phyloP scores from a whole-genome alignment of 2,329 filamentous ascomycete species.

The Trichoderma afroharzianum region DNA sequence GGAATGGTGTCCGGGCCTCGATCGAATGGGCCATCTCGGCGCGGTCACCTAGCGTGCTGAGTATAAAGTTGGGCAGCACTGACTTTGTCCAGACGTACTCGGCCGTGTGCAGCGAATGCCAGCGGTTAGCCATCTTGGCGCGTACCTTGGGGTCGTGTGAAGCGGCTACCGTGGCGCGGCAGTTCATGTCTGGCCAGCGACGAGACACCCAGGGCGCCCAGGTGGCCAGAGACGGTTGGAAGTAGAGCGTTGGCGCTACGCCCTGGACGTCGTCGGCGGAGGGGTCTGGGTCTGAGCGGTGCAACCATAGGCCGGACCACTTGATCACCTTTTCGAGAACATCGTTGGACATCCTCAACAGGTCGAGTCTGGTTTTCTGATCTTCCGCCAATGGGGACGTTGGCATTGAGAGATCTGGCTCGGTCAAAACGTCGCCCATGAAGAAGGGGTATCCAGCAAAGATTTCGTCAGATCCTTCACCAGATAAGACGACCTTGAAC shows the following conservation, averaged over 20 bases:
- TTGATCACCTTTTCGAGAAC: neutral
- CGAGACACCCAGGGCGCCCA: neutral
- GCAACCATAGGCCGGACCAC: neutral
- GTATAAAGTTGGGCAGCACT: neutral
- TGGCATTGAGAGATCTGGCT: neutral
- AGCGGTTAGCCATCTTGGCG: neutral
- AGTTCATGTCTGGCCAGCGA: neutral
- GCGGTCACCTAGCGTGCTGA: neutral
- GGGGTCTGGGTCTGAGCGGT: neutral
- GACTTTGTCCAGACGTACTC: neutral
- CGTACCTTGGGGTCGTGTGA: neutral
- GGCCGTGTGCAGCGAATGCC: neutral
- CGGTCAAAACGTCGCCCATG: neutral
- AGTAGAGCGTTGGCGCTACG: neutral
- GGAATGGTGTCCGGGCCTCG: neutral
- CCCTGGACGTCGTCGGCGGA: neutral
- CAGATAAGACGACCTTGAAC: neutral
- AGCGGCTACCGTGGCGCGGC: neutral
- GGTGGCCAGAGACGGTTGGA: neutral
- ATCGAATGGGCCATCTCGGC: neutral
- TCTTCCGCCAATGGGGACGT: neutral
- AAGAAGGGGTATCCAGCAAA: neutral
- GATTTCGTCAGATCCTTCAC: neutral
- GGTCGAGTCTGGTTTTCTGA: neutral
- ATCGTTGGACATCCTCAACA: neutral